Evolutionary conservation across 2,329 filamentous ascomycete species (phyloP).

Genomic region (Aspergillus jensenii): DNA sequence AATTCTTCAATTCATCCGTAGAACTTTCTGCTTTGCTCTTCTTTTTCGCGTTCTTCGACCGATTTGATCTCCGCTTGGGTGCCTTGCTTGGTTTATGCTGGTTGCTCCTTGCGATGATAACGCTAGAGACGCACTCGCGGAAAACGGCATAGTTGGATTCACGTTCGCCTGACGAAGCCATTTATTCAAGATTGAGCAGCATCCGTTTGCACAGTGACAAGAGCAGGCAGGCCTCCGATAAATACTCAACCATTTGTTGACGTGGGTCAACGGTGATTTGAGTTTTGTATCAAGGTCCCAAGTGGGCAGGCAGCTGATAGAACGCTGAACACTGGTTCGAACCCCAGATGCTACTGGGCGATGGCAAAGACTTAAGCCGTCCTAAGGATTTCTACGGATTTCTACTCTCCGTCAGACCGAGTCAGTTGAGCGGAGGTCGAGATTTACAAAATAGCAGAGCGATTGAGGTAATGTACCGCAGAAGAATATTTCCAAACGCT

Average conservation of each 20-base stretch:
- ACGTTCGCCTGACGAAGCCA: slow-evolving; percentile 37
- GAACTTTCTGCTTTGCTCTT: slow-evolving; percentile 19
- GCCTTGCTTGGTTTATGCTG: slow-evolving; percentile 47
- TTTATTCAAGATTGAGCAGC: slow-evolving; percentile 16
- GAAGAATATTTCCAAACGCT: slow-evolving; percentile 48
- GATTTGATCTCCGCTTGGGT: slow-evolving; percentile 27
- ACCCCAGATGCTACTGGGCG: background rate
- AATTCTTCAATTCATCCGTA: background rate
- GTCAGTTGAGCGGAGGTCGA: background rate
- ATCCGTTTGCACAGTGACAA: background rate
- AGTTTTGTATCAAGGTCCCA: background rate
- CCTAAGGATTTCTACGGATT: background rate
- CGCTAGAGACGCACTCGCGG: slow-evolving; percentile 70
- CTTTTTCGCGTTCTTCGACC: slow-evolving; percentile 14
- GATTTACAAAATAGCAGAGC: background rate
- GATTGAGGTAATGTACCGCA: slow-evolving; percentile 38
- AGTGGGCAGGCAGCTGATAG: background rate
- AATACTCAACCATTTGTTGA: background rate
- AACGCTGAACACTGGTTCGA: too few species aligned
- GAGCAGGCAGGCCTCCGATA: background rate
- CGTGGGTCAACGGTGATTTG: background rate
- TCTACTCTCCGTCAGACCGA: background rate
- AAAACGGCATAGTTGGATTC: slow-evolving; percentile 65
- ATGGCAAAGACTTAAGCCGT: too few species aligned
- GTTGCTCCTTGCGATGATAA: slow-evolving; percentile 63